phyloP scores from a whole-genome alignment of 257 asterid genomes.

The Datura wrightii region DNA sequence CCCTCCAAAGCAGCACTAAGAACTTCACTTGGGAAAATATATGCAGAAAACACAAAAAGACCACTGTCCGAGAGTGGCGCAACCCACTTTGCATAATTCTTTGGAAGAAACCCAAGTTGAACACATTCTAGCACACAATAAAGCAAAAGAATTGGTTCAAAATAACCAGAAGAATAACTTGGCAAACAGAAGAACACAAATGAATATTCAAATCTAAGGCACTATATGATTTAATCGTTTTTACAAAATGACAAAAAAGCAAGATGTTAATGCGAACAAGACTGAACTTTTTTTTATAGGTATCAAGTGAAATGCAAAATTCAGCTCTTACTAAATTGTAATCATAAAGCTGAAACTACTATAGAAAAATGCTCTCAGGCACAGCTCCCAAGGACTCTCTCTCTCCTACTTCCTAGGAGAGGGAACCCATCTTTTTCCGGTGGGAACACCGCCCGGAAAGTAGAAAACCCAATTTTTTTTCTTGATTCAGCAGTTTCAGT shows the following conservation, averaged over 20 bases:
- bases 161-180: neutral
- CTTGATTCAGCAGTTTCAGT: too few relatives aligned
- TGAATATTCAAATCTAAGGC: neutral
- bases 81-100: constrained; percentile 79
- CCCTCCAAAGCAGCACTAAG: constrained; percentile 87
- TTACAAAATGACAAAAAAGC: neutral
- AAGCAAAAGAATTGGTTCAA: constrained; percentile 21
- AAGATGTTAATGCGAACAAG: constrained; percentile 1
- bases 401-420: too few relatives aligned
- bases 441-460: too few relatives aligned
- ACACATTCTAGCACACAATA: constrained; percentile 53
- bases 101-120: constrained; percentile 88
- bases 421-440: too few relatives aligned
- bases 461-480: too few relatives aligned
- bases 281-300: neutral
- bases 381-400: too few relatives aligned
- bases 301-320: neutral
- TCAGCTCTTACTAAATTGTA: neutral
- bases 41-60: constrained; percentile 80
- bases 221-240: neutral
- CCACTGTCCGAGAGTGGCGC: constrained; percentile 81
- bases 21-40: constrained; percentile 73
- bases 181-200: neutral
- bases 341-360: neutral
- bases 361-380: too few relatives aligned